Percentiles rank a stretch among this genome's conserved stretches.
These are phyloP conservation scores for Acer saccharum DNA, from an alignment of 345 rosid species.

Conservation along the genomic window DNA sequence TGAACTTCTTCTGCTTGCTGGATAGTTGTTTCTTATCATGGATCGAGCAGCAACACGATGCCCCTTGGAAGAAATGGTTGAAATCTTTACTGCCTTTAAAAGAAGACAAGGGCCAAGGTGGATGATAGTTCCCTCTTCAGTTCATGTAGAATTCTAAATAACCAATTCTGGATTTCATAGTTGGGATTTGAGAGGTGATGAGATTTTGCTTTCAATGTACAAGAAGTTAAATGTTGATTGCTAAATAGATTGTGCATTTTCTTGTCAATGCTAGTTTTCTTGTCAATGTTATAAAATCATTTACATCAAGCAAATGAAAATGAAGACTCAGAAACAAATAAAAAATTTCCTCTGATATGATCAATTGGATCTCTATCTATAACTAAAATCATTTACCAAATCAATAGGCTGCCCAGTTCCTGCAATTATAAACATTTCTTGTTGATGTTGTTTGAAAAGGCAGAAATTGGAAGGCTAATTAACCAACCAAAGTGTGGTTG, in stretches of 20 bases:
- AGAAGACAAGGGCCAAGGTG: constrained; percentile 50
- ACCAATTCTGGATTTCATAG: background rate
- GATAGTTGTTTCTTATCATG: constrained; percentile 89
- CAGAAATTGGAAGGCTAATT: no score
- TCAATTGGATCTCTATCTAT: no score
- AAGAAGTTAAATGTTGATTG: background rate
- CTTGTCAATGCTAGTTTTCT: background rate
- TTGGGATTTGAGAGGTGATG: background rate
- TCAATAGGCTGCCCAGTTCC: constrained; percentile 33
- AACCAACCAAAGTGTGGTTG: constrained; percentile 42
- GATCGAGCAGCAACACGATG: constrained; percentile 92
- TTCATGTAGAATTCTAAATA: background rate
- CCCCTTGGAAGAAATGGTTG: constrained; percentile 92
- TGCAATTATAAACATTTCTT: constrained; percentile 9
- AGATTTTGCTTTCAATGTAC: background rate
- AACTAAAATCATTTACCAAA: no score
- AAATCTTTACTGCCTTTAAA: constrained; percentile 49
- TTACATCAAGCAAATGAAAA: background rate
- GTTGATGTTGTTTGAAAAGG: no score
- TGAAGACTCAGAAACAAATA: background rate
- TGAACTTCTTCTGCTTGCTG: constrained; percentile 81
- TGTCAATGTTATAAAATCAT: background rate
- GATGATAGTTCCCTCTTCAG: constrained; percentile 33
- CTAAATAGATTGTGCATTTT: background rate
- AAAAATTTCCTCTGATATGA: no score